Base-by-base conservation (phyloP, 768 basidiomycete genomes). In the Lepiota venenata region DNA sequence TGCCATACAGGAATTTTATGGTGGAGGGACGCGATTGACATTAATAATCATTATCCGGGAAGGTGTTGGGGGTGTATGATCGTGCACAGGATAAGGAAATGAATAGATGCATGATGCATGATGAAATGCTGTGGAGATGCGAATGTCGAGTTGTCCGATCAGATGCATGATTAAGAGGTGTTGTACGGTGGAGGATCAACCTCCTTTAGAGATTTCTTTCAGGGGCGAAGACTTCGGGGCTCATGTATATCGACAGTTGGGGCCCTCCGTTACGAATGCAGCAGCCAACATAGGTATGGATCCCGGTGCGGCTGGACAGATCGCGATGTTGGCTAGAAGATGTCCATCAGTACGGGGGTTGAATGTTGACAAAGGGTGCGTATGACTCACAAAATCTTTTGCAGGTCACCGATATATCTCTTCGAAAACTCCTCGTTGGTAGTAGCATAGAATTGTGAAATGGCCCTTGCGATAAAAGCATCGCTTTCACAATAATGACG, bases 201-300 rank as follows among this genome's bases (percentile, higher is more conserved):
- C 8, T 12, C 9, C 35, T 18, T 37, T 48, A 36, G 6, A 41
- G 12, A 36, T 47, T 25, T 18, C 56, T 21, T 18, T 61, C 57
- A 6, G 55, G 21, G 9, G 60, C 54, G 47, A 61, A 61, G 8
- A 55, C 51, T 40, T 61, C 60, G 4, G 60, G 60, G 38, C 60
- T 61, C 45, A 61, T 50, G 21, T 61, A 61, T 37, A 61, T 51
- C 16, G 57, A 61, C 8, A 61, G 43, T 48, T 61, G 60, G n/a
- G 60, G 60, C 4, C 60, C 60, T 8, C 47, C 44, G 27, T 47
- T 51, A 14, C 57, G 55, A 9, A 49, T 52, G 32, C 60, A 61
- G 43, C 60, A 61, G 11, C 57, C 60, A 25, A 61, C 55, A 11
- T 61, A 61, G 12, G 60, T 61, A n/a, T 61, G 60, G n/a, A 61